Evolutionary conservation across 306 rosid species (phyloP).

Genomic region (Dicorynia guianensis): DNA sequence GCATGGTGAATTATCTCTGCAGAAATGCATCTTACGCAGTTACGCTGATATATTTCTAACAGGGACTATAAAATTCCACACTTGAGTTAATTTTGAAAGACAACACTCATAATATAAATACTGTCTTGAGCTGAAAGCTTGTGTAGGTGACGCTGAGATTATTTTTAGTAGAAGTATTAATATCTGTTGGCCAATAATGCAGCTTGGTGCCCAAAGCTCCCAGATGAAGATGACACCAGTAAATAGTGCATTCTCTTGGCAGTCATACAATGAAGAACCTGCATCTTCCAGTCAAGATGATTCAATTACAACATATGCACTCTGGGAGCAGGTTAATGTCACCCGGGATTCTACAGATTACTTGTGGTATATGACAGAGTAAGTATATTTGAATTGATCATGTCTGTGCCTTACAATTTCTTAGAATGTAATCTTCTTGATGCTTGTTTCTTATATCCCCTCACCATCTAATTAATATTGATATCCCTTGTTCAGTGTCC

Average conservation of each 20-base stretch:
- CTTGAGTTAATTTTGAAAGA: constrained; percentile 12
- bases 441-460: not conserved
- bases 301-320: constrained; percentile 53
- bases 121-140: constrained; percentile 10
- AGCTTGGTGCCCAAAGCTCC: constrained; percentile 66
- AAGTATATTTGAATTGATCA: constrained; percentile 42
- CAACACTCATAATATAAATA: not conserved
- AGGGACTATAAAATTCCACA: constrained; percentile 1
- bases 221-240: constrained; percentile 51
- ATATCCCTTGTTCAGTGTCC: constrained; percentile 55
- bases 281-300: constrained; percentile 52
- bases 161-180: constrained; percentile 20
- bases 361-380: constrained; percentile 92
- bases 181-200: constrained; percentile 30
- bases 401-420: not conserved
- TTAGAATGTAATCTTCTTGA: constrained; percentile 32
- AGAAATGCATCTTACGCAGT: not conserved
- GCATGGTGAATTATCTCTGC: not conserved
- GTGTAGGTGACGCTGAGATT: not conserved
- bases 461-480: constrained; percentile 27
- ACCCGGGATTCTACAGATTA: constrained; percentile 80
- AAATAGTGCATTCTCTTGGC: constrained; percentile 57
- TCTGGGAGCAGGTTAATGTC: constrained; percentile 76
- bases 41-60: not conserved
- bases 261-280: constrained; percentile 66